These are phyloP conservation scores for Aspergillus japonicus DNA, from an alignment of 2,329 filamentous ascomycete genomes.

Conservation along the genomic window DNA sequence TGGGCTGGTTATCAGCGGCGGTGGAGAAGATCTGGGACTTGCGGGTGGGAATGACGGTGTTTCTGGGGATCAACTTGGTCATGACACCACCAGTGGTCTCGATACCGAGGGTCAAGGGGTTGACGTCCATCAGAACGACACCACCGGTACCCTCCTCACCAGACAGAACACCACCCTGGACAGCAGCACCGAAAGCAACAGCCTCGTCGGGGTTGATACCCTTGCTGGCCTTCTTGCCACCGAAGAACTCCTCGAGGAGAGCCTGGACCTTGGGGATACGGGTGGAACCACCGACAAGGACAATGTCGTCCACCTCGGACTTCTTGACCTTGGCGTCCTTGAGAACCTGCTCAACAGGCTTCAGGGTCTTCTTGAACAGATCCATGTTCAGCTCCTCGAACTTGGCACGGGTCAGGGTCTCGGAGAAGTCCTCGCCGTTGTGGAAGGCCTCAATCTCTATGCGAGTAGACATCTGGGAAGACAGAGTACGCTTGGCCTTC, in stretches of 20 bases:
- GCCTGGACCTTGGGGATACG: constrained; percentile 97
- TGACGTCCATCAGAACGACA: constrained; percentile 94
- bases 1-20: constrained; percentile 92
- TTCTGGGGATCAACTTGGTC: constrained; percentile 93
- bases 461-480: constrained; percentile 86
- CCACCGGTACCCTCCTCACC: constrained; percentile 79
- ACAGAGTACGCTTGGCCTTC: constrained; percentile 98
- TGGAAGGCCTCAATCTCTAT: constrained; percentile 98
- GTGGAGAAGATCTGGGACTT: constrained; percentile 99
- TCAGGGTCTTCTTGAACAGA: constrained; percentile 98
- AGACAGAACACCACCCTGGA: constrained; percentile 92
- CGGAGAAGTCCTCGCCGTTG: constrained; percentile 95
- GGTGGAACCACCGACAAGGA: constrained; percentile 96
- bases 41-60: constrained; percentile 91
- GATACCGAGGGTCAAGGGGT: constrained; percentile 93
- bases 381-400: constrained; percentile 99
- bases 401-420: constrained; percentile 97
- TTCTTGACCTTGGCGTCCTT: constrained; percentile 99
- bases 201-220: constrained; percentile 99
- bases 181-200: constrained; percentile 94
- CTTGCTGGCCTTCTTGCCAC: constrained; percentile 96
- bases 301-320: constrained; percentile 90
- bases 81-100: constrained; percentile 97
- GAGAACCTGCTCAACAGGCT: constrained; percentile 97
- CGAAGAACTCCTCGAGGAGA: constrained; percentile 94